Base-by-base conservation (phyloP, 177 flowering plant genomes). In the Tripterygium wilfordii region DNA sequence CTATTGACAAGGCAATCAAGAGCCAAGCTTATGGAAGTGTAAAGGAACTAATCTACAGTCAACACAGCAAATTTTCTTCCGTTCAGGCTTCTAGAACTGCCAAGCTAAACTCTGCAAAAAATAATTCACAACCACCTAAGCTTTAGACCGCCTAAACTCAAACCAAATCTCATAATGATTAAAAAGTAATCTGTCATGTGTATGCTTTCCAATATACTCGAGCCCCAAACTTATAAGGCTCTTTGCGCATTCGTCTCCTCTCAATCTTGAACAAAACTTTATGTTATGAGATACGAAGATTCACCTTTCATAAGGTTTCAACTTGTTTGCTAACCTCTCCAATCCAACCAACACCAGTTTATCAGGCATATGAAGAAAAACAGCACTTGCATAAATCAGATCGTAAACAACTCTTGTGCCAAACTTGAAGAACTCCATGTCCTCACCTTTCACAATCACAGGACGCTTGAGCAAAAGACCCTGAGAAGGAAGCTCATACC, bases 111-210 rank as follows among this genome's bases (percentile, higher is more conserved):
- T n/a, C n/a, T n/a, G n/a, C n/a, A n/a, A n/a, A n/a, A n/a, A n/a
- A n/a, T n/a, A n/a, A n/a, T 12, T 32, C 47, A 17, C 12, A 15
- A 21, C 23, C n/a, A 29, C 28, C 63, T 72, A 84, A 38, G 60
- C 67, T 59, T 67, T 74, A 15, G 49, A 49, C 44, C 92, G 61
- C 60, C 79, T 77, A 54, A 94, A 89, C 71, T 79, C 96, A 35
- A 84, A 89, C 99, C 99, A 94, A 41, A 89, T 87, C 67, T 94
- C 97, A 45, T 84, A 94, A 54, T 94, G 99, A 53, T 94, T 94
- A 58, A 94, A 94, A 18, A 94, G 76, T 47, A 94, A 72, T 54
- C 99, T 94, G 65, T 94, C 99, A 58, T 94, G 97, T 1, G 78
- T 86, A 16, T 71, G 83, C 71, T 94, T 89, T 28, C 85, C 85